These are phyloP conservation scores for Neonectria neomacrospora DNA, from an alignment of 2,329 filamentous ascomycete species.

Conservation along the genomic window DNA sequence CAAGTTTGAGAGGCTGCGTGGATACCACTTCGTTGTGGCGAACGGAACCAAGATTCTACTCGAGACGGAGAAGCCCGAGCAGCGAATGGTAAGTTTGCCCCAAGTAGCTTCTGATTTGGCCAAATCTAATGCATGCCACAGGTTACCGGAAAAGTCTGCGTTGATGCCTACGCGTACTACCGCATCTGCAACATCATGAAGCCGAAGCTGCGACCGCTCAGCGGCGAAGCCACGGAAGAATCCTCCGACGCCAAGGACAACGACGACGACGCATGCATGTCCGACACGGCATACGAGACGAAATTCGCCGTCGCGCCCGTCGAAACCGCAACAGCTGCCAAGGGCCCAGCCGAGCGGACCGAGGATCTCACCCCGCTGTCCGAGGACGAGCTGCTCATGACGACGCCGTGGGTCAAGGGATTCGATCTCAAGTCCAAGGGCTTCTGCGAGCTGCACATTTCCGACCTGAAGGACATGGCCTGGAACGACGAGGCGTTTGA, in stretches of 20 bases:
- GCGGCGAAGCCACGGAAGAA: background rate
- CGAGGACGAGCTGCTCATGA: conserved; percentile 50
- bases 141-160: conserved; percentile 46
- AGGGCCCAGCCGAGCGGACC: conserved; percentile 24
- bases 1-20: conserved; percentile 48
- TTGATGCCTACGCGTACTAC: conserved; percentile 53
- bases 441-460: conserved; percentile 36
- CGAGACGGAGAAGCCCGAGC: conserved; percentile 39
- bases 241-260: background rate
- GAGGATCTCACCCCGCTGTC: conserved; percentile 45
- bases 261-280: conserved; percentile 2
- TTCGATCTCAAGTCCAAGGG: conserved; percentile 52
- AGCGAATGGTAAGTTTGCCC: conserved; percentile 37
- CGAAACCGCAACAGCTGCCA: conserved; percentile 21
- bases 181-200: conserved; percentile 45
- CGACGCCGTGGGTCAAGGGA: conserved; percentile 52
- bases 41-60: conserved; percentile 46
- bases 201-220: conserved; percentile 37
- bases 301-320: conserved; percentile 23
- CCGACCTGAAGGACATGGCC: conserved; percentile 33
- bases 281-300: conserved; percentile 12
- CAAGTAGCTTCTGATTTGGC: background rate
- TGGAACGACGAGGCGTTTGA: conserved; percentile 53
- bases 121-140: background rate
- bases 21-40: conserved; percentile 47